phyloP scores from a whole-genome alignment of 495 filamentous ascomycete genomes.

The Xylaria sp. region DNA sequence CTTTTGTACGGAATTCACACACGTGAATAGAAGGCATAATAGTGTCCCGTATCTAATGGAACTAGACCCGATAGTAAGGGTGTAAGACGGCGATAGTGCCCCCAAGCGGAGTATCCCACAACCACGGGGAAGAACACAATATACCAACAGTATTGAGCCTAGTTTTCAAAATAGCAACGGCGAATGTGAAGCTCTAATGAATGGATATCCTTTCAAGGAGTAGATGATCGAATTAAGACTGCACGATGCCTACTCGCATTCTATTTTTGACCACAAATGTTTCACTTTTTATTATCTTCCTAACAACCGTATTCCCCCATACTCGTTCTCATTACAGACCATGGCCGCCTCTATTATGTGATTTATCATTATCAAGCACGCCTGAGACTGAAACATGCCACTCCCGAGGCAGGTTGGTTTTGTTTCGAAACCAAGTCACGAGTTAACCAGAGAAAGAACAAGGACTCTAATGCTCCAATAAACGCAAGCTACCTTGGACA shows the following conservation, averaged over 20 bases:
- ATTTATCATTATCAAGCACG: conserved; percentile 24
- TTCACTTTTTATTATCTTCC: conserved; percentile 25
- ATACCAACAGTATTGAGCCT: neutral
- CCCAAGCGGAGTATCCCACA: too few species aligned
- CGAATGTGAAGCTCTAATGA: neutral
- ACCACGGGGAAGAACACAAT: too few species aligned
- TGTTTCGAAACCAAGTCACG: neutral
- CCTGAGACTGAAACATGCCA: conserved; percentile 7
- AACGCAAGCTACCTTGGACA: conserved; percentile 94
- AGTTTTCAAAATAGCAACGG: neutral
- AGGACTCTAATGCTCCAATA: conserved; percentile 81
- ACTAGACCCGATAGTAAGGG: neutral
- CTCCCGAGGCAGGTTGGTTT: neutral
- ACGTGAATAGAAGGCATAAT: neutral
- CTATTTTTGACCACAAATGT: neutral
- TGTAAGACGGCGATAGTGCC: too few species aligned
- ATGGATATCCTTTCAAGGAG: neutral
- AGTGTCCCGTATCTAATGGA: neutral
- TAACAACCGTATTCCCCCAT: conserved; percentile 10
- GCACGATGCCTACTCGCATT: neutral
- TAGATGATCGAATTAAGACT: neutral
- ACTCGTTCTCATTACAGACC: conserved; percentile 25
- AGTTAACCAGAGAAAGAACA: conserved; percentile 42
- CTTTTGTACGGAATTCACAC: neutral
- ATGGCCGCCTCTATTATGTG: conserved; percentile 27